Conservation (phyloP, 106 monocot species). For the Dendrobium officinale region DNA sequence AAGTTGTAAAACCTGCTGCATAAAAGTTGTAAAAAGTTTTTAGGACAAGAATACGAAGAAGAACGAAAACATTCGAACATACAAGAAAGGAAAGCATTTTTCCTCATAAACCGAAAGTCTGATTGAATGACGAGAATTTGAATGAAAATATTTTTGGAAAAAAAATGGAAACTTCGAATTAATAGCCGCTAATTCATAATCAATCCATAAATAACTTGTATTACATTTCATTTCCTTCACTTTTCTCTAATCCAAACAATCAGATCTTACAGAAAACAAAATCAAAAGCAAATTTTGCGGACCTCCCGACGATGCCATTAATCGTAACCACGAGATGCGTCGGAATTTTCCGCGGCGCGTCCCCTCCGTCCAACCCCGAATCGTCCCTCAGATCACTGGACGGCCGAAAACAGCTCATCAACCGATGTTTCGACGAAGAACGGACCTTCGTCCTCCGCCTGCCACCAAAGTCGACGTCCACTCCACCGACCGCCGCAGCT, state of each 20-base stretch:
- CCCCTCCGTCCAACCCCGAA: slow-evolving; percentile 10
- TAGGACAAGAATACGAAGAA: background rate
- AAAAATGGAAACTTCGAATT: too few relatives aligned
- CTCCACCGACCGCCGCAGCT: background rate
- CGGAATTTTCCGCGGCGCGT: slow-evolving; percentile 22
- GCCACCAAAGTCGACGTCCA: background rate
- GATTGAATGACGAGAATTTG: background rate
- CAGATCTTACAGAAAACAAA: background rate
- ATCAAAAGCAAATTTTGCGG: background rate
- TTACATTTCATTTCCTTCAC: background rate
- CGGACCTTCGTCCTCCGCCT: background rate
- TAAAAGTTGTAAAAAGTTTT: background rate
- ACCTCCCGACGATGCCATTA: slow-evolving; percentile 85
- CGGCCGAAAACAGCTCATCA: slow-evolving; percentile 1
- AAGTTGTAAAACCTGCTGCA: background rate
- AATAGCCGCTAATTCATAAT: background rate
- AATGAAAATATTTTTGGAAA: background rate
- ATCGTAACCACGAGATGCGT: slow-evolving; percentile 82
- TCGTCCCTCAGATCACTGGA: slow-evolving; percentile 2
- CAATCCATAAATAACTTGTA: background rate
- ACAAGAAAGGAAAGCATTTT: background rate
- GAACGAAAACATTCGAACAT: background rate
- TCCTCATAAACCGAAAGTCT: background rate
- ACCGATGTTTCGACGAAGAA: background rate
- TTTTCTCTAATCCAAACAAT: background rate